Evolutionary conservation across 768 basidiomycete species (phyloP), one percentile per base, ranked within the genome.

Genomic region (Amanita phalloides): DNA sequence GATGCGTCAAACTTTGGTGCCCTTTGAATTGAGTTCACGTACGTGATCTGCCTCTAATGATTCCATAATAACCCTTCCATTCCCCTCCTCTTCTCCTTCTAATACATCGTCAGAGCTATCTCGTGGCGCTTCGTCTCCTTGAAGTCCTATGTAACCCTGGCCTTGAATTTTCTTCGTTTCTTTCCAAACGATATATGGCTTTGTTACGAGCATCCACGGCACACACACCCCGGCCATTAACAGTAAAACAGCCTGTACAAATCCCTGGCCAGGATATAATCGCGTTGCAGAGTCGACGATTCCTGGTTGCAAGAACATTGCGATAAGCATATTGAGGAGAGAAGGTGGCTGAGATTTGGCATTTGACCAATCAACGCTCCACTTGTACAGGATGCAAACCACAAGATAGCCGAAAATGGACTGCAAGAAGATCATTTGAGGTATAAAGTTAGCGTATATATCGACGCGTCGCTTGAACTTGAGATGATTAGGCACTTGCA

Each of bases 331-430:
- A 71, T 90, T 95, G 61, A 99, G 72, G 48, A 99, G 73, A 44
- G 90, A 91, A 1, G 96, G 96, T 11, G 96, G 92, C 33, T 72
- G 68, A 6, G 77, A 79, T 2, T 76, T 58, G 10, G 83, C 74
- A 49, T 71, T 75, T 5, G 80, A 73, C 96, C 96, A 99, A 68
- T 99, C 90, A 54, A 92, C 74, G 25, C 81, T 78, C 96, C 96
- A 99, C 65, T 99, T 98, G 83, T 94, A 93, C 59, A 97, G 65
- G 69, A 98, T 96, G 69, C 90, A 93, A 53, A 95, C 54, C 48
- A 88, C 88, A 33, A 98, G 81, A 66, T 98, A 98, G 48, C 95
- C 96, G 61, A 99, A 99, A 66, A 99, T 96, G 14, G 90, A 93
- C 65, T 95, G 89, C 57, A 99, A 73, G 78, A 99, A 99, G 55